Percentiles rank a stretch among this genome's conserved stretches.
Conservation (phyloP, 1,284 basidiomycete species). For the Heterobasidion irregulare region DNA sequence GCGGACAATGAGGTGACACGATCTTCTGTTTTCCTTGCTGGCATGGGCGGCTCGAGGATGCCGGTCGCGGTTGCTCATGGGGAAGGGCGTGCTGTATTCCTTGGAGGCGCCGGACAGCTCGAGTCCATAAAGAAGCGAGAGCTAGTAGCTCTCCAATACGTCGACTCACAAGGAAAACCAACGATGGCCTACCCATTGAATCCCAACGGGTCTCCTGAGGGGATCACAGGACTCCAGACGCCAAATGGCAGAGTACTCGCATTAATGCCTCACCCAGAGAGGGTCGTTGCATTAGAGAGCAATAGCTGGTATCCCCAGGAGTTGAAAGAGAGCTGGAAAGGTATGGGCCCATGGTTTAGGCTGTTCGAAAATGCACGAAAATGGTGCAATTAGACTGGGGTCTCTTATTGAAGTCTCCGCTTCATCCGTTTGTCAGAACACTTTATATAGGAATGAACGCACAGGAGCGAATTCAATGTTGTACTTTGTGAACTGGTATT, state of each 20-base stretch:
- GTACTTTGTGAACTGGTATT: too few species aligned
- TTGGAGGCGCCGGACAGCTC: conserved; percentile 26
- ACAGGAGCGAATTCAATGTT: too few species aligned
- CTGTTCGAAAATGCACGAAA: conserved; percentile 88
- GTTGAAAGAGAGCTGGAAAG: conserved; percentile 51
- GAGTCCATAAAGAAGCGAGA: conserved; percentile 37
- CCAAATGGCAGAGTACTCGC: conserved; percentile 83
- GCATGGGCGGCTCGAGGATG: conserved; percentile 82
- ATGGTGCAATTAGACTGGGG: conserved; percentile 32
- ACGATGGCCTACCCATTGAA: conserved; percentile 87
- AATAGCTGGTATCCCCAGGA: conserved; percentile 79
- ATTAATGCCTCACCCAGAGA: conserved; percentile 94
- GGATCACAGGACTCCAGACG: conserved; percentile 86
- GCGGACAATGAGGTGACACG: conserved; percentile 45
- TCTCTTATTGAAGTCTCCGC: neutral
- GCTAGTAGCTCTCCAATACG: conserved; percentile 68
- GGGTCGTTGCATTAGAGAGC: conserved; percentile 68
- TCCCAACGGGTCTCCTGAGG: conserved; percentile 87
- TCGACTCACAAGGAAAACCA: conserved; percentile 58
- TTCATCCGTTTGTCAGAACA: too few species aligned
- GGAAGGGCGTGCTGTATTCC: conserved; percentile 83
- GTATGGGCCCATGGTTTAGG: conserved; percentile 88
- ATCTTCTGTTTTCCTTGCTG: conserved; percentile 77
- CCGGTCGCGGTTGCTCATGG: conserved; percentile 96
- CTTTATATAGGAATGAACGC: too few species aligned